Evolutionary conservation across 495 filamentous ascomycete genomes (phyloP).

Genomic region (Elaphomyces granulatus): DNA sequence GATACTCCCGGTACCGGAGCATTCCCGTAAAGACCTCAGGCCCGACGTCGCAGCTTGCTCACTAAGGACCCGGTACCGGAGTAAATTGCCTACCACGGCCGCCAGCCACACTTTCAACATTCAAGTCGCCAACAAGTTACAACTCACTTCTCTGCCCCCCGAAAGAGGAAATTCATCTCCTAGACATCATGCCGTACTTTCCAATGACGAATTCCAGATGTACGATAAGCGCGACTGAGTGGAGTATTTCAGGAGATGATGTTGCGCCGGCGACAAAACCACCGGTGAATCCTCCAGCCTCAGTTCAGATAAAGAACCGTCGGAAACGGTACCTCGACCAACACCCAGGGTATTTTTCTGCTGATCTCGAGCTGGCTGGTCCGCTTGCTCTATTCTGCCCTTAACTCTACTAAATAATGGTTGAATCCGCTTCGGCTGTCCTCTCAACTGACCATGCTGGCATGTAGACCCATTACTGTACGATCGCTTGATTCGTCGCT

Average conservation of each 20-base stretch:
- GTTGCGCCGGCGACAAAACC: slow-evolving; percentile 2
- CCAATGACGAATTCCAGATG: slow-evolving; percentile 16
- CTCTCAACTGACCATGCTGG: slow-evolving; percentile 19
- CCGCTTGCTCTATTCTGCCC: slow-evolving; percentile 27
- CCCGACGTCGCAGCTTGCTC: too few species aligned
- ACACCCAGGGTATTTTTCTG: slow-evolving; percentile 49
- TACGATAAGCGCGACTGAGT: slow-evolving; percentile 9
- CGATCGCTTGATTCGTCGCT: slow-evolving; percentile 63
- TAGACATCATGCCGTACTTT: slow-evolving; percentile 29
- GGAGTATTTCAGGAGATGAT: slow-evolving; percentile 4
- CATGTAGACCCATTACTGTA: slow-evolving; percentile 60
- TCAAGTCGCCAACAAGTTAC: too few species aligned
- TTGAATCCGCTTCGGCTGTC: background rate
- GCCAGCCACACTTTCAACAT: too few species aligned
- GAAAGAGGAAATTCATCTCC: background rate
- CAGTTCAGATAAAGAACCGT: slow-evolving; percentile 42
- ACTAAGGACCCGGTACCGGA: too few species aligned
- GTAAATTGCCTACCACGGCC: too few species aligned
- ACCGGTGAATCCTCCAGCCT: slow-evolving; percentile 11
- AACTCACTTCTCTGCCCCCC: too few species aligned
- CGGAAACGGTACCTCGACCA: slow-evolving; percentile 49
- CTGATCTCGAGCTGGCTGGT: slow-evolving; percentile 51
- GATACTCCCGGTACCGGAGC: too few species aligned
- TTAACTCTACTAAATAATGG: background rate
- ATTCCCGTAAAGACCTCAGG: too few species aligned